phyloP scores from a whole-genome alignment of 768 basidiomycete species.

The Mrakia hoshinonis region DNA sequence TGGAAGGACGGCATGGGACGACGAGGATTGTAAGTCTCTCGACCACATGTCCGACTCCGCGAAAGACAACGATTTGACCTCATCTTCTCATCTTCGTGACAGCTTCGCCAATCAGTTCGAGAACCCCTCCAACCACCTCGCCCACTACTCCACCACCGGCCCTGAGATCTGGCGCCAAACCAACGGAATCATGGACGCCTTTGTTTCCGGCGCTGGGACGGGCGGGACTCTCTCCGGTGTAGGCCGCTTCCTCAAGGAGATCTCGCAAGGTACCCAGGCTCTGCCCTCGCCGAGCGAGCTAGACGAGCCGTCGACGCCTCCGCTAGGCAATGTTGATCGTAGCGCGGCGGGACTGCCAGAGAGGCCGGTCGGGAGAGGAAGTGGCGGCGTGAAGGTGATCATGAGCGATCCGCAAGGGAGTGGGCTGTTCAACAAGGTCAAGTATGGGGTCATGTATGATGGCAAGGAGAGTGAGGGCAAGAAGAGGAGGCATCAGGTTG shows the following conservation, averaged over 20 bases:
- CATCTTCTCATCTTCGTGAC: constrained; percentile 38
- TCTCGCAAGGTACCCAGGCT: background rate
- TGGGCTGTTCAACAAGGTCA: constrained; percentile 90
- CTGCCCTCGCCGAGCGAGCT: background rate
- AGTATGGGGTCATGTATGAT: constrained; percentile 91
- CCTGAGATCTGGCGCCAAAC: constrained; percentile 94
- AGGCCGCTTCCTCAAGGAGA: constrained; percentile 64
- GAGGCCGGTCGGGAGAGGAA: background rate
- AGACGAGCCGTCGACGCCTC: background rate
- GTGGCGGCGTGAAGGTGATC: constrained; percentile 46
- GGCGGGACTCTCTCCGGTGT: constrained; percentile 88
- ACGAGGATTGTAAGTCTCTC: constrained; percentile 25
- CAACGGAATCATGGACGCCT: constrained; percentile 68
- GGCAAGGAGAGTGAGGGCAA: constrained; percentile 87
- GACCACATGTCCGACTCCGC: background rate
- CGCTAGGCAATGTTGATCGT: too few species aligned
- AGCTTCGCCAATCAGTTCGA: constrained; percentile 88
- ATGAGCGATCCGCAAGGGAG: constrained; percentile 85
- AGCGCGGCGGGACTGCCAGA: background rate
- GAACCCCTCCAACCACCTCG: constrained; percentile 82
- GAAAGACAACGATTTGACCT: background rate
- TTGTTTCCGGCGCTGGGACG: constrained; percentile 80
- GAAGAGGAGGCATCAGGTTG: constrained; percentile 84
- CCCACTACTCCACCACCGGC: constrained; percentile 81
- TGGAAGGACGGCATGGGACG: constrained; percentile 25